Evolutionary conservation across 1,139 yeast genomes (phyloP).

Genomic region (Suzukiozyma palmioleophila): DNA sequence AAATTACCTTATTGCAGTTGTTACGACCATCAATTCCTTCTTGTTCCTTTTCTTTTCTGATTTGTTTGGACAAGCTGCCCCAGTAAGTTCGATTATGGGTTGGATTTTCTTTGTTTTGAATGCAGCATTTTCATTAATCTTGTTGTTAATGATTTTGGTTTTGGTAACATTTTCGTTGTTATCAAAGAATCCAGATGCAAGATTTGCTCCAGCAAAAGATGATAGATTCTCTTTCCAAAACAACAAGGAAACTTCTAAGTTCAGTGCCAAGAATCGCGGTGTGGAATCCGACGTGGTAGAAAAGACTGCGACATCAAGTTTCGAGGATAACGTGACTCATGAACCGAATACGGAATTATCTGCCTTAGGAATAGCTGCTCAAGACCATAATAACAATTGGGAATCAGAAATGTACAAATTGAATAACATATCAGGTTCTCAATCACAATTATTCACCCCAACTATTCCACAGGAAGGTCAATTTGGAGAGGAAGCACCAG

Average conservation of each 20-base stretch:
- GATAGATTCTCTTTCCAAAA: constrained; percentile 81
- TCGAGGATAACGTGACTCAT: neutral
- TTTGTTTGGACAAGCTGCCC: constrained; percentile 63
- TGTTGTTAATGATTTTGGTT: constrained; percentile 57
- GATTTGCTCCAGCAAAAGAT: constrained; percentile 79
- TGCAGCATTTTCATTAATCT: constrained; percentile 68
- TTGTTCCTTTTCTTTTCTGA: constrained; percentile 71
- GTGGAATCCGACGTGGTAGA: constrained; percentile 13
- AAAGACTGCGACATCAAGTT: neutral
- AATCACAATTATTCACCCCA: constrained; percentile 23
- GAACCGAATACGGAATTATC: constrained; percentile 50
- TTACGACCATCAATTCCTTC: constrained; percentile 65
- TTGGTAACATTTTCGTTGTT: constrained; percentile 52
- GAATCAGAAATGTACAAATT: constrained; percentile 57
- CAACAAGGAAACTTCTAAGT: constrained; percentile 32
- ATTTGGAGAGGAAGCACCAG: constrained; percentile 8
- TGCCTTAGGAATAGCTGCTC: constrained; percentile 67
- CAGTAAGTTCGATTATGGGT: constrained; percentile 72
- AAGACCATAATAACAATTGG: constrained; percentile 69
- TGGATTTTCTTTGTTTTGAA: constrained; percentile 75
- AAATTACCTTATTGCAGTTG: constrained; percentile 60
- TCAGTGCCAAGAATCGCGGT: constrained; percentile 1
- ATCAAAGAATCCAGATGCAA: constrained; percentile 77
- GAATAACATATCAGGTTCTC: constrained; percentile 27
- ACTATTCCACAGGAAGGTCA: constrained; percentile 17